A percentile compares a stretch with the other conserved stretches of the same genome.
These are phyloP conservation scores for Penicillium sp. DNA, from an alignment of 2,329 filamentous ascomycete genomes.

Conservation along the genomic window DNA sequence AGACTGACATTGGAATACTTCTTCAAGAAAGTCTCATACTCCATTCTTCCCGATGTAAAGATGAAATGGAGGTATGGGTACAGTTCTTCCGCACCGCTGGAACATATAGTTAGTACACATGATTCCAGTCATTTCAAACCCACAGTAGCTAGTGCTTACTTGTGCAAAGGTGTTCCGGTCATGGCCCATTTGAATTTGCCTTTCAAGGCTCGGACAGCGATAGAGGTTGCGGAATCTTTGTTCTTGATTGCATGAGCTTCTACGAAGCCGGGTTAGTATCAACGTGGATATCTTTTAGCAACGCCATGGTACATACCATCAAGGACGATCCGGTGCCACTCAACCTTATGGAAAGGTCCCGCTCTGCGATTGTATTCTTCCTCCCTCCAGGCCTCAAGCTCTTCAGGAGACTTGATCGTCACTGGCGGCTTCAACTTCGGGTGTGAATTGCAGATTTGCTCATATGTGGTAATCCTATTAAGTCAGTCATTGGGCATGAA, in stretches of 20 bases:
- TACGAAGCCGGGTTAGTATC: conserved; percentile 6
- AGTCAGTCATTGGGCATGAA: conserved; percentile 2
- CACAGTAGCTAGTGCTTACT: conserved; percentile 24
- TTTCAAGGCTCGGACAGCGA: conserved; percentile 37
- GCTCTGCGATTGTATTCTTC: conserved; percentile 18
- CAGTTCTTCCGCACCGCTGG: conserved; percentile 38
- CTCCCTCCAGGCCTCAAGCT: conserved; percentile 28
- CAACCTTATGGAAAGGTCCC: conserved; percentile 38
- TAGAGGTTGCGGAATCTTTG: conserved; percentile 32
- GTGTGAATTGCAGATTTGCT: conserved; percentile 38
- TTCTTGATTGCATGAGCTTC: conserved; percentile 43
- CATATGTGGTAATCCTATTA: conserved; percentile 41
- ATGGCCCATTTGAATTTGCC: conserved; percentile 42
- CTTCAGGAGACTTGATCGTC: conserved; percentile 14
- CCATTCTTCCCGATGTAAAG: conserved; percentile 29
- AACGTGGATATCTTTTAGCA: background rate
- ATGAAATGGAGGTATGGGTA: conserved; percentile 43
- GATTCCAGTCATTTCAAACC: background rate
- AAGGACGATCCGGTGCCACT: conserved; percentile 43
- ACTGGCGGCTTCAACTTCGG: conserved; percentile 26
- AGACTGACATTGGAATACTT: conserved; percentile 27
- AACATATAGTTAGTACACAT: background rate
- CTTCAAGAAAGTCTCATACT: conserved; percentile 25
- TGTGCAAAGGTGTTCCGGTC: conserved; percentile 42
- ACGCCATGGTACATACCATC: conserved; percentile 32